phyloP scores from a whole-genome alignment of 495 filamentous ascomycete genomes.

The Aspergillus asperescens region DNA sequence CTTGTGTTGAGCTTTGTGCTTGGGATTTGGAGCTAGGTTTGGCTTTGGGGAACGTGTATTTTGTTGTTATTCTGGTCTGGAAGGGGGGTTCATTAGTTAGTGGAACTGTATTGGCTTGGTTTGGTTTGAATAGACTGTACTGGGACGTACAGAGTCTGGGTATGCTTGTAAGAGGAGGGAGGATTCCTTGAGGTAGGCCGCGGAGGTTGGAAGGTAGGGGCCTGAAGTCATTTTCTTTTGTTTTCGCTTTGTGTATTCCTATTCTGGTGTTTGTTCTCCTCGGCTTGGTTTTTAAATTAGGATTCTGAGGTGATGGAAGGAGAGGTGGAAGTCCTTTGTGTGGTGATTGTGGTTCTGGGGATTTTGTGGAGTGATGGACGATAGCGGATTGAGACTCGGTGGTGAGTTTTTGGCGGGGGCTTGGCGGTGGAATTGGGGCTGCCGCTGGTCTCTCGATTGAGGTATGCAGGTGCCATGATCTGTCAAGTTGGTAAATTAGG shows the following conservation, averaged over 20 bases:
- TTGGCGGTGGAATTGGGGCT: background rate
- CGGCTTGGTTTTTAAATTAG: background rate
- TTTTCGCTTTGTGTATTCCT: background rate
- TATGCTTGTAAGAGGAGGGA: conserved; percentile 57
- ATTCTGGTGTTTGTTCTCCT: background rate
- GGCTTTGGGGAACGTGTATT: conserved; percentile 62
- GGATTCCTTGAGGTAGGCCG: conserved; percentile 61
- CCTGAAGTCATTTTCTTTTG: conserved; percentile 52
- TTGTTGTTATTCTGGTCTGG: conserved; percentile 73
- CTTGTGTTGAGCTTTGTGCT: conserved; percentile 14
- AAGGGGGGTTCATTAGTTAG: too few relatives aligned
- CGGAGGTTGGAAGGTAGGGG: conserved; percentile 55
- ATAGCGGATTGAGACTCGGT: background rate
- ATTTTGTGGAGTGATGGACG: background rate
- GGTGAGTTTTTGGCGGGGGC: background rate
- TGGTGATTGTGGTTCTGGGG: background rate
- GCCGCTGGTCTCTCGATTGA: background rate
- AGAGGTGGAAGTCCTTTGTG: background rate
- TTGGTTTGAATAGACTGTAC: background rate
- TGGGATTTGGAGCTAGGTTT: conserved; percentile 14
- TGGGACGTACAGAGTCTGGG: conserved; percentile 52
- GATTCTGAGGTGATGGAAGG: background rate
- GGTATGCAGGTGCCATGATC: background rate
- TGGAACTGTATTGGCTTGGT: background rate
- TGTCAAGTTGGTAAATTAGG: background rate